A percentile compares a stretch with the other conserved stretches of the same genome.
phyloP scores from a whole-genome alignment of 768 basidiomycete genomes.

The Macrolepiota dolichaula region DNA sequence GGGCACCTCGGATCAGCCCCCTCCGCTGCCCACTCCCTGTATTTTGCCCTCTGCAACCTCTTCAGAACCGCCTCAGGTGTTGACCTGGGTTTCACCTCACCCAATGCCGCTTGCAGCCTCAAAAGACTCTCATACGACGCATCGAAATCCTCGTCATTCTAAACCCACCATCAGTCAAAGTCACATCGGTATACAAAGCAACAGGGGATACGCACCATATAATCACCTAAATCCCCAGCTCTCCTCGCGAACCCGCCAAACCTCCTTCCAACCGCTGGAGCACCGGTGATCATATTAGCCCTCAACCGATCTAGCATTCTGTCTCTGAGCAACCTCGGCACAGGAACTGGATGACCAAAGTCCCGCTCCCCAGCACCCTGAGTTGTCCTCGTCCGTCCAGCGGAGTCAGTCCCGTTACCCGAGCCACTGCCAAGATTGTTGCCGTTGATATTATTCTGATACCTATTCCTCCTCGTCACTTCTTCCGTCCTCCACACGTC shows the following conservation, averaged over 20 bases:
- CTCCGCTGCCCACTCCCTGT: conserved; percentile 13
- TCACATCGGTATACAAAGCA: not conserved
- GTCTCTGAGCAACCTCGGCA: not conserved
- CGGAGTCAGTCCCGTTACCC: not conserved
- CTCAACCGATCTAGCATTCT: conserved; percentile 3
- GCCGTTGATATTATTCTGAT: not conserved
- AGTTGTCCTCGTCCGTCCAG: not conserved
- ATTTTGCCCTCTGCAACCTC: conserved; percentile 29
- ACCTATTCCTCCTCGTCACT: not conserved
- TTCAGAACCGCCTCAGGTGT: conserved; percentile 62
- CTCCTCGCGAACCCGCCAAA: conserved; percentile 10
- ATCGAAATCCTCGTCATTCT: conserved; percentile 79
- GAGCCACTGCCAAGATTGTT: not conserved
- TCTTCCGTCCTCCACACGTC: not conserved
- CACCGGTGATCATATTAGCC: not conserved
- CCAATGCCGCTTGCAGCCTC: conserved; percentile 53
- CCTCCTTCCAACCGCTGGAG: not conserved
- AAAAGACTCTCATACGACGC: conserved; percentile 70
- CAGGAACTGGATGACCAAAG: not conserved
- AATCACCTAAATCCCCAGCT: conserved; percentile 34
- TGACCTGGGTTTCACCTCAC: conserved; percentile 64
- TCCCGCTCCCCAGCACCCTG: not conserved
- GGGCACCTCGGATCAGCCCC: conserved; percentile 65
- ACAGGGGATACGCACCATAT: conserved; percentile 25
- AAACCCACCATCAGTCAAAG: not conserved